Conservation (phyloP, 2,329 filamentous ascomycete genomes). For the Ophiostoma piceae region DNA sequence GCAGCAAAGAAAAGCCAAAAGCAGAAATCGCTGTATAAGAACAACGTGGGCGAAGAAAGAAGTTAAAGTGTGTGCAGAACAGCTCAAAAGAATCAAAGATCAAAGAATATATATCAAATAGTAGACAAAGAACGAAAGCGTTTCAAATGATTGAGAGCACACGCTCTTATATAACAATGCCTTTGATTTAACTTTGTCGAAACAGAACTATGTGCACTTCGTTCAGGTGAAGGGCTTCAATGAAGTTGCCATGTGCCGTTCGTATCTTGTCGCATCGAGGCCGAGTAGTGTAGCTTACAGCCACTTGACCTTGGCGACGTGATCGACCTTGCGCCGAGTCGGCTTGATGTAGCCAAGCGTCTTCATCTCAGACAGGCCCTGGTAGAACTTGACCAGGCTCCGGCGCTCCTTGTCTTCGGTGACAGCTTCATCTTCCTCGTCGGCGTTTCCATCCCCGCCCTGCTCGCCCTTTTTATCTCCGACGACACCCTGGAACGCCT, state of each 20-base stretch:
- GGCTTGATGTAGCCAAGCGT: slow-evolving; percentile 81
- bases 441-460: slow-evolving; percentile 36
- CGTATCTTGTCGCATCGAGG: background rate
- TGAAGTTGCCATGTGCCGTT: background rate
- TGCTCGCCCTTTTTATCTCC: slow-evolving; percentile 28
- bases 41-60: background rate
- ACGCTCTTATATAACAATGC: background rate
- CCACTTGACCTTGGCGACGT: slow-evolving; percentile 85
- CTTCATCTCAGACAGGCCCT: slow-evolving; percentile 75
- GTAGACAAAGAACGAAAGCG: background rate
- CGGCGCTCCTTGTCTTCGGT: slow-evolving; percentile 47
- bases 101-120: background rate
- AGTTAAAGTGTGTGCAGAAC: background rate
- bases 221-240: background rate
- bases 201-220: background rate
- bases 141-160: background rate
- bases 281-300: slow-evolving; percentile 39
- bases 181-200: background rate
- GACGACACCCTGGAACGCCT: slow-evolving; percentile 64
- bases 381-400: slow-evolving; percentile 73
- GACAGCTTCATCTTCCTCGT: slow-evolving; percentile 39
- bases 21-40: background rate
- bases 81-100: background rate
- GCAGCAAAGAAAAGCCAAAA: background rate
- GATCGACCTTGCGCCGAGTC: slow-evolving; percentile 87